A percentile compares a stretch with the other conserved stretches of the same genome.
These are phyloP conservation scores for Naganishia onofrii DNA, from an alignment of 768 basidiomycete genomes.

Conservation along the genomic window DNA sequence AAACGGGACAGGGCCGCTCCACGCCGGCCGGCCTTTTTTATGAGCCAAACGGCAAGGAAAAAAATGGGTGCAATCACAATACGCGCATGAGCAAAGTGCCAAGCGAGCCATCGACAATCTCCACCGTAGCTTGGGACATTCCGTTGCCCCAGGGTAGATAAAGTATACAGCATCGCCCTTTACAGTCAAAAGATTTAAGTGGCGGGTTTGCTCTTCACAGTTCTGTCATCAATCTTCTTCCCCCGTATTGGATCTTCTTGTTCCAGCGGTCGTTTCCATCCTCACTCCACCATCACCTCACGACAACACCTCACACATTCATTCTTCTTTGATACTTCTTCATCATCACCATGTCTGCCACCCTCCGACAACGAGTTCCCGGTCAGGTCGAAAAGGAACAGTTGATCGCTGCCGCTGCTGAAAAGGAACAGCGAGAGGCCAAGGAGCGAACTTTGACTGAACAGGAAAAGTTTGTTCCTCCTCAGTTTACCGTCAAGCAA, in stretches of 20 bases:
- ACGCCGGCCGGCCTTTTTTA: no score
- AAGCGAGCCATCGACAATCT: conserved; percentile 5
- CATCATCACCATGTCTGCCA: conserved; percentile 28
- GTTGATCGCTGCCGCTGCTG: conserved; percentile 23
- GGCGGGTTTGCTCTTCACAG: neutral
- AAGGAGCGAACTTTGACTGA: conserved; percentile 11
- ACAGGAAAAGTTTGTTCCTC: conserved; percentile 58
- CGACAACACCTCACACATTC: neutral
- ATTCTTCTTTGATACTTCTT: neutral
- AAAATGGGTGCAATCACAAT: neutral
- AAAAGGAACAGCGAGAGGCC: conserved; percentile 19
- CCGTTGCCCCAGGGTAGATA: neutral
- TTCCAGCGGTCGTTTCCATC: neutral
- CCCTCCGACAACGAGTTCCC: conserved; percentile 30
- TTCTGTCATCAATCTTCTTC: conserved; percentile 9
- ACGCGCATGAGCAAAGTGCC: neutral
- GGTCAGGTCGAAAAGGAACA: conserved; percentile 31
- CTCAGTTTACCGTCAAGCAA: conserved; percentile 84
- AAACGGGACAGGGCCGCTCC: conserved; percentile 15
- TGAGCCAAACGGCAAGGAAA: no score
- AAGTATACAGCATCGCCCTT: no score
- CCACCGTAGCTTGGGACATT: neutral
- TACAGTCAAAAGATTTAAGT: no score
- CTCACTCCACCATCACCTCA: neutral
- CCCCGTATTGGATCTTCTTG: neutral